Conservation (phyloP, 2,329 filamentous ascomycete species). For the Colletotrichum liriopes region DNA sequence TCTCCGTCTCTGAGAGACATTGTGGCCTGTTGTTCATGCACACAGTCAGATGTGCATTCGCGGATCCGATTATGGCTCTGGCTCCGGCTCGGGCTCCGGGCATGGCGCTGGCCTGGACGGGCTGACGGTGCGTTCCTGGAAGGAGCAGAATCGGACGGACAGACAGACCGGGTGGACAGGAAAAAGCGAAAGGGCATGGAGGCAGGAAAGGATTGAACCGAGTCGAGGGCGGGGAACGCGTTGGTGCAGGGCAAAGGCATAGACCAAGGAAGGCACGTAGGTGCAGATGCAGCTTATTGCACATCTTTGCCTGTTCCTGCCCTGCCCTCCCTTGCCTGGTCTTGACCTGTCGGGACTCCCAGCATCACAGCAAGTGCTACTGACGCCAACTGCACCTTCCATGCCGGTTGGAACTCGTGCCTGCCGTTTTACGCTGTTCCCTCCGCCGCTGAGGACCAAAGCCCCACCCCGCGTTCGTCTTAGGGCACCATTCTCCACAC, state of each 20-base stretch:
- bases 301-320: slow-evolving; percentile 26
- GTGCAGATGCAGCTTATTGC: slow-evolving; percentile 6
- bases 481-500: slow-evolving; percentile 10
- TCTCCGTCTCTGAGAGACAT: background rate
- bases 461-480: slow-evolving; percentile 27
- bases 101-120: background rate
- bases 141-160: background rate
- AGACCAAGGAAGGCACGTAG: slow-evolving; percentile 12
- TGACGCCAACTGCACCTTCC: background rate
- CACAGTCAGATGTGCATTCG: slow-evolving; percentile 7
- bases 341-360: background rate
- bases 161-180: background rate
- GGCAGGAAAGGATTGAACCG: background rate
- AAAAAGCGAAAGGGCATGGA: background rate
- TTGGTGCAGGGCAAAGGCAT: background rate
- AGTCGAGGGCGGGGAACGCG: background rate
- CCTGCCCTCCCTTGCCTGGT: background rate
- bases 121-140: slow-evolving; percentile 2
- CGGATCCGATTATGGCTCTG: slow-evolving; percentile 1
- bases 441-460: slow-evolving; percentile 19
- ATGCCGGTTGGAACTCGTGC: slow-evolving; percentile 1
- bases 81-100: background rate
- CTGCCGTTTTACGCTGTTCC: slow-evolving; percentile 1
- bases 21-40: background rate
- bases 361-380: background rate